Base-by-base conservation (phyloP, 768 basidiomycete species). In the Kwoniella dejecticola region DNA sequence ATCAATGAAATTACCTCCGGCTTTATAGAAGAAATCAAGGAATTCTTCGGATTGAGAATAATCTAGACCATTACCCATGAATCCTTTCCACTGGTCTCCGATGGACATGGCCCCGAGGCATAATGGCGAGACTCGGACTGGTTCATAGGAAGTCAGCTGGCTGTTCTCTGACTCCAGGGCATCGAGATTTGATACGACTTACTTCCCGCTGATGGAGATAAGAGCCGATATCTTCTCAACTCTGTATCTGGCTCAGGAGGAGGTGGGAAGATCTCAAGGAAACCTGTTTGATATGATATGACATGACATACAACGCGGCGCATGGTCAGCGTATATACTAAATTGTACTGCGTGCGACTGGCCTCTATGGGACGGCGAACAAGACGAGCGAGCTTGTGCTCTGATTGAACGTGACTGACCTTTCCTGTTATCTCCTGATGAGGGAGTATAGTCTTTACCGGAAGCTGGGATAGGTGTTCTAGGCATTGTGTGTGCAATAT, bases 1-100 rank as follows among this genome's bases (percentile, higher is more conserved):
- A 36, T 83, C 82, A 68, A 84, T 82, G 57, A 80, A 82, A 70
- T 84, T 83, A 2, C 84, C 84, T 19, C 84, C 84, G 0, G 78
- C 77, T 8, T 81, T 76, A 46, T 68, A 81, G 46, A 68, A 73
- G 8, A 81, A 80, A 41, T 85, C 83, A 19, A 85, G 79, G 7
- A 79, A 81, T 69, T 81, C 73, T 70, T 83, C 83, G 0, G 80
- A 77, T n/a, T 61, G 8, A 15, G 60, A 60, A 46, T 66, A 63
- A 48, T 69, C 42, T 47, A 67, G 55, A 1, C 40, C 53, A n/a
- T 40, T 47, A 36, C 71, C 69, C 65, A 71, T 66, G 48, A 66
- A 33, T 27, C 64, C 69, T 1, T 53, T 65, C 81, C 81, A 81
- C 57, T 80, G 78, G 62, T 80, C 76, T 29, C 81, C 81, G 33